These are phyloP conservation scores for Scytalidium sp. DNA, from an alignment of 2,329 filamentous ascomycete genomes.

Conservation along the genomic window DNA sequence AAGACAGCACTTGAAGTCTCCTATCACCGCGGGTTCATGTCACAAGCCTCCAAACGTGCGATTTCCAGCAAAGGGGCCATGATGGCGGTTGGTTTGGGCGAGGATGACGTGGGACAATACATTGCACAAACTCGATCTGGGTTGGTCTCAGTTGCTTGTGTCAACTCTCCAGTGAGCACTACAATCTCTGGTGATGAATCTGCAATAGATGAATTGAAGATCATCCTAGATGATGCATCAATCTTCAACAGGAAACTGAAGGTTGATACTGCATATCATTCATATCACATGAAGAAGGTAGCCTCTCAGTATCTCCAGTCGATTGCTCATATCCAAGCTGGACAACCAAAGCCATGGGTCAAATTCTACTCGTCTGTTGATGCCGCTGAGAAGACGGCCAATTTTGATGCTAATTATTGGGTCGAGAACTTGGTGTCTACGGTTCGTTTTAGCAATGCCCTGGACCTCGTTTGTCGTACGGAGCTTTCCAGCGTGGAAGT, in stretches of 20 bases:
- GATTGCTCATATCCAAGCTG: constrained; percentile 5
- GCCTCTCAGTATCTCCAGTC: constrained; percentile 17
- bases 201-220: constrained; percentile 9
- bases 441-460: constrained; percentile 40
- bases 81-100: constrained; percentile 44
- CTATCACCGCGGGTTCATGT: constrained; percentile 31
- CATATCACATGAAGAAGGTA: constrained; percentile 24
- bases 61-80: constrained; percentile 39
- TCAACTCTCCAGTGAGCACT: constrained; percentile 14
- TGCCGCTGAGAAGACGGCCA: constrained; percentile 15
- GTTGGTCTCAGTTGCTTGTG: constrained; percentile 26
- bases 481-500: neutral
- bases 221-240: constrained; percentile 11
- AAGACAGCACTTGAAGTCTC: constrained; percentile 37
- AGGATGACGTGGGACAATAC: constrained; percentile 10
- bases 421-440: constrained; percentile 39
- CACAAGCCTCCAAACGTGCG: constrained; percentile 21
- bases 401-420: constrained; percentile 41
- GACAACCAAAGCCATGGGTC: constrained; percentile 5
- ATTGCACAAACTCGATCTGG: neutral
- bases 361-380: constrained; percentile 16
- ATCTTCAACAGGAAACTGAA: constrained; percentile 14
- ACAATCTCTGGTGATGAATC: constrained; percentile 14
- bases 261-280: constrained; percentile 21
- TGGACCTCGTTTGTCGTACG: constrained; percentile 20